Evolutionary conservation across 148 eudicot species (phyloP), one percentile per base, ranked within the genome.

Genomic region (Rhododendron simsii): DNA sequence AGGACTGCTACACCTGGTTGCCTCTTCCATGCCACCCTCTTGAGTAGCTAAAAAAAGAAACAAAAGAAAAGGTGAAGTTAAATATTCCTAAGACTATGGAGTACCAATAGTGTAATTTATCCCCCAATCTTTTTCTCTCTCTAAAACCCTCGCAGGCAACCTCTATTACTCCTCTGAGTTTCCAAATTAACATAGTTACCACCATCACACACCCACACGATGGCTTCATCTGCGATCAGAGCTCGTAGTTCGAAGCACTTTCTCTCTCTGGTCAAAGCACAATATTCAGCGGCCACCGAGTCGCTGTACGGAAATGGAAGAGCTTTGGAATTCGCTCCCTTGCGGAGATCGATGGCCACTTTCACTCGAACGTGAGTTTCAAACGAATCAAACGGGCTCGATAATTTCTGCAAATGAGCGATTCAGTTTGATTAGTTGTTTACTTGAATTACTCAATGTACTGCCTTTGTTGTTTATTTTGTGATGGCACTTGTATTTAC

Each of bases 331-430:
- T 63, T 74, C 82, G 81, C 85, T 55, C 90, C 89, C 1, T 87
- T 91, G 90, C 86, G 86, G 88, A 91, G 98, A 91, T 94, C 93
- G 65, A 93, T 94, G 97, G 98, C 97, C 83, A 94, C 97, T 30
- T 95, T 94, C 87, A 90, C 92, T 4, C 93, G 95, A 78, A 94
- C 94, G 98, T 94, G 82, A 57, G 94, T 69, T 84, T 83, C 44
- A 26, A 26, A 69, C 37, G 14, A 69, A 63, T 41, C 73, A 10
- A 44, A 28, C 15, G 59, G 7, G 59, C 33, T 83, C 30, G 28
- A 28, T 7, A 7, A 4, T 44, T 65, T 30, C 7, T 55, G 21
- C 7, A 0, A 16, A 55, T 18, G 1, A 0, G 16, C 1, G 8
- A 10, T 78, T 23, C 8, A 55, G 53, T 16, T 10, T 30, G 69